Conservation (phyloP, 495 filamentous ascomycete species). For the Friedmanniomyces endolithicus region DNA sequence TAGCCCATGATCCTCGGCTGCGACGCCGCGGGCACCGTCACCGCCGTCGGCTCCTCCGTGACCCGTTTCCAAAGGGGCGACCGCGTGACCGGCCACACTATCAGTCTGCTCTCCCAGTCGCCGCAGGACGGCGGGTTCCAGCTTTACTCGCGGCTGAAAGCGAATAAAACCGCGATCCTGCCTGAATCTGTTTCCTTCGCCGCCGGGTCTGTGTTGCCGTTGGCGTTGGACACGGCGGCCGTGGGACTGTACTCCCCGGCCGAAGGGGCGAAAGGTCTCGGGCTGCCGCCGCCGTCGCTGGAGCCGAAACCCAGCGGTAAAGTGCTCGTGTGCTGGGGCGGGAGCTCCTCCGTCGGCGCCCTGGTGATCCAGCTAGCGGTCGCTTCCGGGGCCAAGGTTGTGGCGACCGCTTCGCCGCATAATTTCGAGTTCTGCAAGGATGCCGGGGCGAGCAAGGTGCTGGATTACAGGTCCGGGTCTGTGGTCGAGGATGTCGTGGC, state of each 20-base stretch:
- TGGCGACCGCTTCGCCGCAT: slow-evolving; percentile 40
- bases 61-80: slow-evolving; percentile 36
- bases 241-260: slow-evolving; percentile 37
- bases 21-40: slow-evolving; percentile 36
- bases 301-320: slow-evolving; percentile 27
- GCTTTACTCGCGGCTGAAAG: slow-evolving; percentile 33
- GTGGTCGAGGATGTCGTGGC: slow-evolving; percentile 29
- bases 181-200: slow-evolving; percentile 37
- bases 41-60: slow-evolving; percentile 32
- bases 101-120: slow-evolving; percentile 22
- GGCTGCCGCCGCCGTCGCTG: slow-evolving; percentile 28
- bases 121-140: slow-evolving; percentile 36
- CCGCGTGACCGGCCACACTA: slow-evolving; percentile 30
- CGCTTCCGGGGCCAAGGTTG: slow-evolving; percentile 46
- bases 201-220: slow-evolving; percentile 39
- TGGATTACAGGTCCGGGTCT: slow-evolving; percentile 42
- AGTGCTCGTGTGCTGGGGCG: slow-evolving; percentile 48
- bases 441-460: slow-evolving; percentile 38
- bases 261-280: slow-evolving; percentile 25
- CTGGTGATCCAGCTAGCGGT: slow-evolving; percentile 50
- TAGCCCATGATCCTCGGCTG: slow-evolving; percentile 34
- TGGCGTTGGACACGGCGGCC: slow-evolving; percentile 44
- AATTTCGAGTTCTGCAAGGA: slow-evolving; percentile 42
- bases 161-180: slow-evolving; percentile 32
- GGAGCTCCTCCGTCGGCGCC: slow-evolving; percentile 45